Evolutionary conservation across 306 rosid genomes (phyloP).

Genomic region (Prunus salicina): DNA sequence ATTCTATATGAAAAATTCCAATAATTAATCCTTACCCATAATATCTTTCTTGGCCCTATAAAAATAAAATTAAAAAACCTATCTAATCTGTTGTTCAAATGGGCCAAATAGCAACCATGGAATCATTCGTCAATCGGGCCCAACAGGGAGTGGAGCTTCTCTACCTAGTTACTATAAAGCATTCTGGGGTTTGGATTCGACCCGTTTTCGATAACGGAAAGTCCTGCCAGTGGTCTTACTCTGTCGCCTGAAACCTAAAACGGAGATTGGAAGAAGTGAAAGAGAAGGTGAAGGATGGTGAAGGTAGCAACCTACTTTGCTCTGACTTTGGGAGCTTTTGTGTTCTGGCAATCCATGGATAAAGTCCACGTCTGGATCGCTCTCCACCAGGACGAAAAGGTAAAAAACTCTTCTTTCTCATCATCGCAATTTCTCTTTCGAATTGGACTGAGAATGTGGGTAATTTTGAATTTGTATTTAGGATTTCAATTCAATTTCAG

Average conservation of each 20-base stretch:
- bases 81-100: neutral
- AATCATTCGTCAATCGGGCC: neutral
- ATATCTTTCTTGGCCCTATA: neutral
- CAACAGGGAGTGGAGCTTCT: neutral
- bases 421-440: neutral
- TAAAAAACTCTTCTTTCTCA: neutral
- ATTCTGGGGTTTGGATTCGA: neutral
- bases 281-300: conserved; percentile 59
- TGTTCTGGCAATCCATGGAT: conserved; percentile 94
- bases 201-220: neutral
- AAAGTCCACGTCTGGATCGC: conserved; percentile 96
- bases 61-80: no score
- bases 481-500: neutral
- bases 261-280: neutral
- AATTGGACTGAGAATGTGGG: neutral
- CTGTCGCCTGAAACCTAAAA: neutral
- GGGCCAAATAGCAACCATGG: neutral
- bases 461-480: neutral
- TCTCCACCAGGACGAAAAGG: conserved; percentile 97
- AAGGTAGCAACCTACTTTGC: conserved; percentile 74
- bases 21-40: no score
- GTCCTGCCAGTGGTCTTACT: neutral
- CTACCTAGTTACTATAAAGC: neutral
- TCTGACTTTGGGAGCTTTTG: conserved; percentile 87
- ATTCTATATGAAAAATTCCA: no score